phyloP scores from a whole-genome alignment of 345 rosid species.

The Brassica incana region DNA sequence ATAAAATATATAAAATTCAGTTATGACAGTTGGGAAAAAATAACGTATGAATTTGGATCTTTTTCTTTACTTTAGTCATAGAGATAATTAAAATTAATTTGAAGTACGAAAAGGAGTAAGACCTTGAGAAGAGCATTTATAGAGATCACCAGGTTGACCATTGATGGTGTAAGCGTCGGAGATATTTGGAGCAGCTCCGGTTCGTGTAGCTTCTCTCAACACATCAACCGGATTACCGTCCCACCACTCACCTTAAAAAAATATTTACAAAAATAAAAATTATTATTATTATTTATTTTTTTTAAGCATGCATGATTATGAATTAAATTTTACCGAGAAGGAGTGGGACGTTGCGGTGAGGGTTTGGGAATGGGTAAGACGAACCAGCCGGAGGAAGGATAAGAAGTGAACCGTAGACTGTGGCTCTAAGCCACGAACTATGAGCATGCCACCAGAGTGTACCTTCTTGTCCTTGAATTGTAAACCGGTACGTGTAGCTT shows the following conservation, averaged over 20 bases:
- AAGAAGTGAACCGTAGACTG: conserved; percentile 84
- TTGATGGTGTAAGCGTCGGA: conserved; percentile 91
- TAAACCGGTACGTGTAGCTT: conserved; percentile 86
- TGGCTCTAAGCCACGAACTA: conserved; percentile 96
- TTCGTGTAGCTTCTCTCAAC: conserved; percentile 58
- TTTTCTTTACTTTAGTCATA: background rate
- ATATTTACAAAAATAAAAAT: conserved; percentile 2
- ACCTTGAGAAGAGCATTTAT: conserved; percentile 87
- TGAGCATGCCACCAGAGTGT: conserved; percentile 99
- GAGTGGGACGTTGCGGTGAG: conserved; percentile 69
- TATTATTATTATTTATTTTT: too few species aligned
- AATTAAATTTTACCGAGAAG: conserved; percentile 60
- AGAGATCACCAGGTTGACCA: conserved; percentile 95
- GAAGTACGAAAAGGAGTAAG: background rate
- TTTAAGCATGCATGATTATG: background rate
- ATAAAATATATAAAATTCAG: conserved; percentile 16
- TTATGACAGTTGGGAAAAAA: conserved; percentile 26
- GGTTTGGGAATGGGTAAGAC: conserved; percentile 73
- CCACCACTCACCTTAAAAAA: conserved; percentile 93
- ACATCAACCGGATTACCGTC: conserved; percentile 83
- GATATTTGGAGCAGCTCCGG: conserved; percentile 72
- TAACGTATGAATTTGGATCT: background rate
- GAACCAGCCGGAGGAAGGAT: conserved; percentile 69
- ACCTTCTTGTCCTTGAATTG: conserved; percentile 86
- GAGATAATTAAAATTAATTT: background rate